Conservation (phyloP, 2,329 filamentous ascomycete species). For the Fusarium proliferatum region DNA sequence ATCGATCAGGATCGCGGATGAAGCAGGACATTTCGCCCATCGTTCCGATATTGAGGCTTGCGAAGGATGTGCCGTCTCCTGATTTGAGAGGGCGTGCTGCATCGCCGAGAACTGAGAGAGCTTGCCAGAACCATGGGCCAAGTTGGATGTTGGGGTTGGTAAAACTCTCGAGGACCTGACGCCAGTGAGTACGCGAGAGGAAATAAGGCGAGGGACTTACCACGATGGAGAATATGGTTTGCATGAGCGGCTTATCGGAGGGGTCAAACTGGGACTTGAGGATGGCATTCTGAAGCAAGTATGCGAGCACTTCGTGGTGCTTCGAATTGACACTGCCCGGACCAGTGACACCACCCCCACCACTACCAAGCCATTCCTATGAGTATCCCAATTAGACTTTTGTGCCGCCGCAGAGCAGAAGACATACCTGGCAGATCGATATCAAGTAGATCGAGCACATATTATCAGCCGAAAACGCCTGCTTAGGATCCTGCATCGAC, state of each 20-base stretch:
- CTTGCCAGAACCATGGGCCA: slow-evolving; percentile 13
- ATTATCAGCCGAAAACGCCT: background rate
- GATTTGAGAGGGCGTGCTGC: background rate
- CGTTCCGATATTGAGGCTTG: background rate
- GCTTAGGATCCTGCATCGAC: background rate
- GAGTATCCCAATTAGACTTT: accelerated
- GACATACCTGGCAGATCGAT: background rate
- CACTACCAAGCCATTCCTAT: slow-evolving; percentile 16
- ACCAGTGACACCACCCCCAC: accelerated
- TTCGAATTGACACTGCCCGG: background rate
- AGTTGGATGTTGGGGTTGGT: background rate
- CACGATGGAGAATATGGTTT: background rate
- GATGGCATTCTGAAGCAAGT: background rate
- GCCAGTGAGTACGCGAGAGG: accelerated
- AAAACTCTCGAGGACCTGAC: slow-evolving; percentile 22
- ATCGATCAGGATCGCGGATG: background rate
- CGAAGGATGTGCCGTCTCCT: background rate
- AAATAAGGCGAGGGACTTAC: background rate
- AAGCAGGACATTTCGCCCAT: slow-evolving; percentile 11
- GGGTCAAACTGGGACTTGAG: background rate
- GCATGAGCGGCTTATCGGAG: background rate
- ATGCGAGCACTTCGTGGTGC: background rate
- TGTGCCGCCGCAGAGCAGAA: accelerated
- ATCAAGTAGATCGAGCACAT: slow-evolving; percentile 17
- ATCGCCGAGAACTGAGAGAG: background rate